Evolutionary conservation across 257 asterid genomes (phyloP).

Genomic region (Solanum habrochaites): DNA sequence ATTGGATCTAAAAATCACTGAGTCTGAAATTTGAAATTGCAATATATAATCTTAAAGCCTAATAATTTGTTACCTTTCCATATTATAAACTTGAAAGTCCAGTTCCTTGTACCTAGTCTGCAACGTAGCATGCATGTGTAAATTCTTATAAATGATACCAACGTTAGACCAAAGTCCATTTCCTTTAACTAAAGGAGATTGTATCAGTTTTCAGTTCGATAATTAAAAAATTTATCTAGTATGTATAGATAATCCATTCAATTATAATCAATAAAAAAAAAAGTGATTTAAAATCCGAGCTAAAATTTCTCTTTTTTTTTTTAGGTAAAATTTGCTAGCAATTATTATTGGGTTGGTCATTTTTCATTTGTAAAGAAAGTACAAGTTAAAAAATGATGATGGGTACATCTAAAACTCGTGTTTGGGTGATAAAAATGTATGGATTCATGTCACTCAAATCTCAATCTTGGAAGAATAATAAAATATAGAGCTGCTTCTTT

Average conservation of each 20-base stretch:
- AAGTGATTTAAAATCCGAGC: not conserved
- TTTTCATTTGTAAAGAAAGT: not conserved
- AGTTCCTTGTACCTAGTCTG: not conserved
- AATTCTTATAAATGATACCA: too few species aligned
- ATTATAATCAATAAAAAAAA: not conserved
- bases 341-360: not conserved
- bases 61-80: too few species aligned
- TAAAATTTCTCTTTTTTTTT: not conserved
- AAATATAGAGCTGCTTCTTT: not conserved
- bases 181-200: not conserved
- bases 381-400: not conserved
- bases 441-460: not conserved
- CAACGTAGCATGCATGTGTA: too few species aligned
- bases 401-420: not conserved
- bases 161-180: not conserved
- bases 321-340: not conserved
- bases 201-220: not conserved
- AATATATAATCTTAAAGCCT: not conserved
- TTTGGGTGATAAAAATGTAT: not conserved
- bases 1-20: too few species aligned
- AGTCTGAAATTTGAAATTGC: too few species aligned
- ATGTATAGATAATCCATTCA: not conserved
- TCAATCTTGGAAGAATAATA: not conserved
- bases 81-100: not conserved
- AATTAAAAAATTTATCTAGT: too few species aligned